Percentiles rank a stretch among this genome's conserved stretches.
phyloP scores from a whole-genome alignment of 805 yeast genomes.

The Scheffersomyces lignosus region DNA sequence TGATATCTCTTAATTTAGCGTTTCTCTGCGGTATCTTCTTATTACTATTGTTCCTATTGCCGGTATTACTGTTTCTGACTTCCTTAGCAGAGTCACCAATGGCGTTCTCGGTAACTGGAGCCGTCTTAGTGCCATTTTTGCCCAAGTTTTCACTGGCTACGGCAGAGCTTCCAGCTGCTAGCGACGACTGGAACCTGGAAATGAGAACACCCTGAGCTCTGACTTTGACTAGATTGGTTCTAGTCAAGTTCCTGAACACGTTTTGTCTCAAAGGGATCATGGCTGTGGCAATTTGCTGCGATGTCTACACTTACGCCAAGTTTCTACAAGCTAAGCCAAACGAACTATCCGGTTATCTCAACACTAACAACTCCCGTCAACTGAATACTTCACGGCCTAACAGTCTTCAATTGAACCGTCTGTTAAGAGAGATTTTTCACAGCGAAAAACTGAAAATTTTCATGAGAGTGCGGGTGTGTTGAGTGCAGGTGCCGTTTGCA shows the following conservation, averaged over 20 bases:
- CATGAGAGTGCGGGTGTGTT: too few relatives aligned
- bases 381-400: constrained; percentile 1
- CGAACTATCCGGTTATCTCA: neutral
- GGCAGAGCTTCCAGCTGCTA: constrained; percentile 4
- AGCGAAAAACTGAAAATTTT: too few relatives aligned
- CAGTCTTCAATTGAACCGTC: too few relatives aligned
- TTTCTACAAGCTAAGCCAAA: constrained; percentile 1
- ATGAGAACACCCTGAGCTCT: constrained; percentile 5
- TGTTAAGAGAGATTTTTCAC: too few relatives aligned
- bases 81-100: neutral
- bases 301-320: too few relatives aligned
- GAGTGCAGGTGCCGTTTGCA: too few relatives aligned
- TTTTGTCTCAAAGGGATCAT: constrained; percentile 21
- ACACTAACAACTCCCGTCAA: neutral
- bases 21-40: constrained; percentile 11
- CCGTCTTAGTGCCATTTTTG: neutral
- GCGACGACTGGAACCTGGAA: constrained; percentile 8
- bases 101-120: neutral
- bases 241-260: constrained; percentile 10
- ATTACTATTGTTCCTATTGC: neutral
- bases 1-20: constrained; percentile 34
- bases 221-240: constrained; percentile 7
- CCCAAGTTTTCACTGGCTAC: neutral
- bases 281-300: too few relatives aligned
- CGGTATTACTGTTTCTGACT: neutral